These are phyloP conservation scores for Simplicillium aogashimaense DNA, from an alignment of 2,329 filamentous ascomycete genomes.

Conservation along the genomic window DNA sequence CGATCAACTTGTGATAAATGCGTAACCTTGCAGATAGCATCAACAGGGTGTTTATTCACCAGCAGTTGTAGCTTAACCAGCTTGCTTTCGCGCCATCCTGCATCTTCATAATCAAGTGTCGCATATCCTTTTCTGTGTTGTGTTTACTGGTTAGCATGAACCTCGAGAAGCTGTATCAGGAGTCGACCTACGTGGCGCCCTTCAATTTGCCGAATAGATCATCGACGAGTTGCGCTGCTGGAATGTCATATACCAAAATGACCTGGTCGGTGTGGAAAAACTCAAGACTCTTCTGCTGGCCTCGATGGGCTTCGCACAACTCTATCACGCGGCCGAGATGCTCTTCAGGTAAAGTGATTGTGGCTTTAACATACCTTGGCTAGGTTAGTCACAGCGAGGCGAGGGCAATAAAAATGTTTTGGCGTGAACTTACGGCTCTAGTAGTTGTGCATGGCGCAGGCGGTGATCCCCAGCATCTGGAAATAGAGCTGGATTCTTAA, in stretches of 20 bases:
- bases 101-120: conserved; percentile 92
- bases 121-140: conserved; percentile 69
- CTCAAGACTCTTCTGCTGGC: conserved; percentile 75
- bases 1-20: conserved; percentile 74
- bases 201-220: conserved; percentile 98
- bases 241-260: conserved; percentile 86
- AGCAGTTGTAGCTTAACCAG: conserved; percentile 86
- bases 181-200: conserved; percentile 52
- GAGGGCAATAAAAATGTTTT: not conserved
- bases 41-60: conserved; percentile 87
- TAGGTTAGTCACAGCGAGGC: not conserved
- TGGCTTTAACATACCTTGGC: conserved; percentile 59
- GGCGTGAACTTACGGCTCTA: conserved; percentile 36
- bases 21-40: conserved; percentile 86
- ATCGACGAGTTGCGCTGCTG: conserved; percentile 82
- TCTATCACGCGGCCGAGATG: conserved; percentile 93
- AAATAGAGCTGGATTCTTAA: conserved; percentile 82
- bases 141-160: not conserved
- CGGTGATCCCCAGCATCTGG: conserved; percentile 53
- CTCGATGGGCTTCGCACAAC: conserved; percentile 82
- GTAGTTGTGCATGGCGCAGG: conserved; percentile 31
- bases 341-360: conserved; percentile 85
- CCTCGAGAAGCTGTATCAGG: not conserved
- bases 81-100: conserved; percentile 70
- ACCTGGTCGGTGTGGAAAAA: conserved; percentile 92